Conservation (phyloP, 257 asterid species). For the Handroanthus guayacan region DNA sequence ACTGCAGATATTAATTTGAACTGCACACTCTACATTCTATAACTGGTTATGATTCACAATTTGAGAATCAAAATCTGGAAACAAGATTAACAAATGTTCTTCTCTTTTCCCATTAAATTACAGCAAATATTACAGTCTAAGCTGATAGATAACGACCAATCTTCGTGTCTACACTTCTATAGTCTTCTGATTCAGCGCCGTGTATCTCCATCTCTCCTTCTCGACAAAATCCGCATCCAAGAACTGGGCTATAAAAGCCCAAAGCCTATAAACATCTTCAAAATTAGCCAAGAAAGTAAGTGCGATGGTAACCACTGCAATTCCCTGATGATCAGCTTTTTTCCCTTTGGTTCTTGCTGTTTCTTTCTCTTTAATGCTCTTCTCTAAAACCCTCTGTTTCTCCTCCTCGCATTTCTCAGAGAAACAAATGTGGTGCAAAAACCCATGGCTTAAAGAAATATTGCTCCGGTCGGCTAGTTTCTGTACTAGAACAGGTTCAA, state of each 20-base stretch:
- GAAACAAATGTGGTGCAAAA: conserved; percentile 68
- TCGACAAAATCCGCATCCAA: conserved; percentile 94
- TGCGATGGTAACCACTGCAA: conserved; percentile 70
- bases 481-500: conserved; percentile 83
- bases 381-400: conserved; percentile 51
- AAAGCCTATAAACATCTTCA: conserved; percentile 77
- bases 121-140: background rate
- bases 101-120: background rate
- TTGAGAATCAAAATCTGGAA: background rate
- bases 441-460: conserved; percentile 73
- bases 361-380: conserved; percentile 41
- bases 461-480: conserved; percentile 82
- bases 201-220: conserved; percentile 95
- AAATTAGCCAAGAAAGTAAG: conserved; percentile 81
- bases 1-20: too few species aligned
- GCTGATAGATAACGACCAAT: background rate
- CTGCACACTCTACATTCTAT: too few species aligned
- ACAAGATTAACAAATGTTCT: background rate
- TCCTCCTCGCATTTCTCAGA: conserved; percentile 57
- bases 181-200: conserved; percentile 79
- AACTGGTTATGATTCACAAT: too few species aligned
- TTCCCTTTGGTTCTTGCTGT: conserved; percentile 33
- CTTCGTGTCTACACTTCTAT: conserved; percentile 58
- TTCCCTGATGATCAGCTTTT: conserved; percentile 43
- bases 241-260: conserved; percentile 87